Conservation (phyloP, 2,329 filamentous ascomycete species). For the Pezicula rhizophila region DNA sequence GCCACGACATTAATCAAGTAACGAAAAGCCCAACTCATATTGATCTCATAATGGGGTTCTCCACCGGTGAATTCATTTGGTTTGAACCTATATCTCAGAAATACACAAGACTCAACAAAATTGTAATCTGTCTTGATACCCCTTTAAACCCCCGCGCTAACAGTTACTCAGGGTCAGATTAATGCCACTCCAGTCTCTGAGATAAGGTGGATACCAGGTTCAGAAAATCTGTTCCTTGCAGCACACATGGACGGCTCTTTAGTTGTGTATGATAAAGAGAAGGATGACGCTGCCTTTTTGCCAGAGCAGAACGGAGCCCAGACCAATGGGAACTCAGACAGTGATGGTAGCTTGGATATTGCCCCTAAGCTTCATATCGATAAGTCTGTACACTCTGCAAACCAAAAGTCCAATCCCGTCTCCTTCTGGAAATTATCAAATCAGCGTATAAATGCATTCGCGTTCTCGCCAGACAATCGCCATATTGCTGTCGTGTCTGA, state of each 20-base stretch:
- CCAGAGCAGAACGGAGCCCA: slow-evolving; percentile 53
- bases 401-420: slow-evolving; percentile 89
- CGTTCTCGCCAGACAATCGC: slow-evolving; percentile 83
- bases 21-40: slow-evolving; percentile 78
- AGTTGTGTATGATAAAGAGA: slow-evolving; percentile 95
- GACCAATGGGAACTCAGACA: slow-evolving; percentile 23
- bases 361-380: slow-evolving; percentile 60
- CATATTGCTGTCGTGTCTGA: slow-evolving; percentile 88
- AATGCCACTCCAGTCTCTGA: slow-evolving; percentile 79
- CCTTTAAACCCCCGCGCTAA: slow-evolving; percentile 6
- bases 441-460: slow-evolving; percentile 82
- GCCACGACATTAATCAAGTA: slow-evolving; percentile 81
- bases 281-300: slow-evolving; percentile 76
- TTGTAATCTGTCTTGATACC: slow-evolving; percentile 44
- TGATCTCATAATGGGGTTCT: slow-evolving; percentile 92
- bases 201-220: slow-evolving; percentile 90
- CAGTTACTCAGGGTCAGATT: slow-evolving; percentile 63
- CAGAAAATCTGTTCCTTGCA: slow-evolving; percentile 87
- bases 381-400: slow-evolving; percentile 90
- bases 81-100: slow-evolving; percentile 96
- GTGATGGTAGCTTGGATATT: slow-evolving; percentile 24
- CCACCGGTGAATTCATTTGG: slow-evolving; percentile 95
- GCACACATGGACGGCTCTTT: slow-evolving; percentile 87
- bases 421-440: slow-evolving; percentile 90
- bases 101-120: slow-evolving; percentile 94